A percentile compares a stretch with the other conserved stretches of the same genome.
phyloP scores from a whole-genome alignment of 805 yeast species.

The Pichia californica region DNA sequence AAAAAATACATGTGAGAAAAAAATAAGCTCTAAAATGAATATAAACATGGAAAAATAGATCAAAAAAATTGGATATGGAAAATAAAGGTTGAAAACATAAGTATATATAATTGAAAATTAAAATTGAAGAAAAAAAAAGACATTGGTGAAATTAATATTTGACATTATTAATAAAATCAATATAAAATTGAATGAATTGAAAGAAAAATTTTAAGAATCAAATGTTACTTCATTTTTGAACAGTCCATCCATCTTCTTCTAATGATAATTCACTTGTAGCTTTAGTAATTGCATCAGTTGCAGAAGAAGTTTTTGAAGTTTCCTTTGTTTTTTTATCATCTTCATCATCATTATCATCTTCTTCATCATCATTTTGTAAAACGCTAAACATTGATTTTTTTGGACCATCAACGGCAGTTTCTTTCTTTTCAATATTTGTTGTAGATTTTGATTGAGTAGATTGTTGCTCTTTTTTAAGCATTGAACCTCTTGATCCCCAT shows the following conservation, averaged over 20 bases:
- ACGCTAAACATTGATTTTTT: constrained; percentile 45
- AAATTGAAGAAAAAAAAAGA: not conserved
- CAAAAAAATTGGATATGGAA: not conserved
- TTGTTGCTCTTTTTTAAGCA: constrained; percentile 9
- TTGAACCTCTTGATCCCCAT: constrained; percentile 33
- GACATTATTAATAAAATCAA: not conserved
- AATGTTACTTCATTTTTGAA: not conserved
- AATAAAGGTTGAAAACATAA: not conserved
- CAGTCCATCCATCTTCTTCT: constrained; percentile 36
- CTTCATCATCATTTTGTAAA: constrained; percentile 44
- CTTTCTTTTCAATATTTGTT: constrained; percentile 11
- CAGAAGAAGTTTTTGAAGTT: not conserved
- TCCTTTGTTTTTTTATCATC: constrained; percentile 26
- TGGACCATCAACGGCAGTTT: constrained; percentile 25
- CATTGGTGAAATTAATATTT: not conserved
- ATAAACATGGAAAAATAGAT: constrained; percentile 6
- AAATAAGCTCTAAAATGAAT: constrained; percentile 1
- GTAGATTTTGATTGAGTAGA: constrained; percentile 9
- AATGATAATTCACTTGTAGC: constrained; percentile 37
- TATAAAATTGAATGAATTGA: not conserved
- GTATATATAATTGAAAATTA: not conserved
- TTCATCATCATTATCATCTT: constrained; percentile 35
- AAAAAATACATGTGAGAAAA: constrained; percentile 3
- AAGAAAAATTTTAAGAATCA: not conserved
- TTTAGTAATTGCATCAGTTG: constrained; percentile 15